A percentile compares a stretch with the other conserved stretches of the same genome.
These are phyloP conservation scores for Nematodospora valgi DNA, from an alignment of 805 yeast species.

Conservation along the genomic window DNA sequence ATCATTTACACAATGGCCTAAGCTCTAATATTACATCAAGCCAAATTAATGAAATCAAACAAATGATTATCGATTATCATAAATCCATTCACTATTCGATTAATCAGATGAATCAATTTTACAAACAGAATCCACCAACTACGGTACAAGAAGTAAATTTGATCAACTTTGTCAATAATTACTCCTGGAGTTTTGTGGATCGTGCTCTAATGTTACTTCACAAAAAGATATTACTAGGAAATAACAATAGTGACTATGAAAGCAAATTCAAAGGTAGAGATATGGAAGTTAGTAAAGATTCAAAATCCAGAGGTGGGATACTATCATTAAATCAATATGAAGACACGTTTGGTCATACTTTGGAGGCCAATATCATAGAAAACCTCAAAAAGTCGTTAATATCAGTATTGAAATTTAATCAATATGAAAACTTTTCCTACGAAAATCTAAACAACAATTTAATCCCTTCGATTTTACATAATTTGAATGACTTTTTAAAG, in stretches of 20 bases:
- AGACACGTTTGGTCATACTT: slow-evolving; percentile 37
- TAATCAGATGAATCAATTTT: slow-evolving; percentile 31
- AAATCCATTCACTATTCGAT: slow-evolving; percentile 49
- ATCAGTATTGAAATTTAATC: slow-evolving; percentile 34
- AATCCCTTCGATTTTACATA: slow-evolving; percentile 55
- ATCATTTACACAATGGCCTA: slow-evolving; percentile 46
- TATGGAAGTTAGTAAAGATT: neutral
- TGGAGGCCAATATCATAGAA: slow-evolving; percentile 36
- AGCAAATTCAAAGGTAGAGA: neutral
- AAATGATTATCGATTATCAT: slow-evolving; percentile 48
- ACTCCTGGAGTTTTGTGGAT: slow-evolving; percentile 53
- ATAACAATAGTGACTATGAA: slow-evolving; percentile 7
- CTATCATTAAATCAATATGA: slow-evolving; percentile 35
- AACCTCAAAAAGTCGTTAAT: slow-evolving; percentile 36
- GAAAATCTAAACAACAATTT: slow-evolving; percentile 51
- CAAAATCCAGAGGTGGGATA: slow-evolving; percentile 17
- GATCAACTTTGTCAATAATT: slow-evolving; percentile 45
- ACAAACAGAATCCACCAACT: slow-evolving; percentile 33
- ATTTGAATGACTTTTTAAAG: slow-evolving; percentile 51
- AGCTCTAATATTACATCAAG: slow-evolving; percentile 39
- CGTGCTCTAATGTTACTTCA: slow-evolving; percentile 46
- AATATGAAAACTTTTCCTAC: slow-evolving; percentile 42
- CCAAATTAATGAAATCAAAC: slow-evolving; percentile 44
- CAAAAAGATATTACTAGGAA: slow-evolving; percentile 39
- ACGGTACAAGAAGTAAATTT: slow-evolving; percentile 42